These are phyloP conservation scores for Penicillium daleae DNA, from an alignment of 495 filamentous ascomycete species.

Conservation along the genomic window DNA sequence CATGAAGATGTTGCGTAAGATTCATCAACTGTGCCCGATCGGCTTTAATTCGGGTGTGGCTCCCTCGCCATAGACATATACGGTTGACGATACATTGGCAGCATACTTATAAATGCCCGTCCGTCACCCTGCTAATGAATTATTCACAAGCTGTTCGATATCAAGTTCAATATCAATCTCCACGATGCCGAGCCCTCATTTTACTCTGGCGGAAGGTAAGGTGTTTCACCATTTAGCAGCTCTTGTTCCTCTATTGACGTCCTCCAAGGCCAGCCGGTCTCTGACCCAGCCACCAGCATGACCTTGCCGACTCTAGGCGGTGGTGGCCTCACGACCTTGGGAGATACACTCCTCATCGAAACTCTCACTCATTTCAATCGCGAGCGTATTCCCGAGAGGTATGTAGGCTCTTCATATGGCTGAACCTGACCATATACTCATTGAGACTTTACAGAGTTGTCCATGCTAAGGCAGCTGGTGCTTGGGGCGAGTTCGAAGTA, in stretches of 20 bases:
- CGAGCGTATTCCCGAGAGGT: constrained; percentile 65
- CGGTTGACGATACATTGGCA: not conserved
- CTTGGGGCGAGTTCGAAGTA: constrained; percentile 72
- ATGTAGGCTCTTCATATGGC: not conserved
- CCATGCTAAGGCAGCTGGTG: constrained; percentile 79
- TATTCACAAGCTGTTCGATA: too few species aligned
- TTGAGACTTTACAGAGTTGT: constrained; percentile 56
- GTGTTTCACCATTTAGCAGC: not conserved
- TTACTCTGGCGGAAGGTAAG: constrained; percentile 32
- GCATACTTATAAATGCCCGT: not conserved
- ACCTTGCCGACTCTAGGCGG: constrained; percentile 35
- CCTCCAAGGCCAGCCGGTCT: constrained; percentile 31
- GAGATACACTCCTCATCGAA: constrained; percentile 35
- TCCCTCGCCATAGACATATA: not conserved
- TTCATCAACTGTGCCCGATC: not conserved
- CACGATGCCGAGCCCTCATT: not conserved
- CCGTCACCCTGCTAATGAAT: not conserved
- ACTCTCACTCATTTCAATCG: constrained; percentile 68
- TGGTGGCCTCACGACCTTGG: constrained; percentile 31
- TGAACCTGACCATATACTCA: not conserved
- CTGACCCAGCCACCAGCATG: constrained; percentile 31
- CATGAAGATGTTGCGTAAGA: not conserved
- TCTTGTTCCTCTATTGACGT: constrained; percentile 6
- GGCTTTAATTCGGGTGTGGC: not conserved
- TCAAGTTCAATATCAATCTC: not conserved